Base-by-base conservation (phyloP, 345 rosid genomes). In the Combretum micranthum region DNA sequence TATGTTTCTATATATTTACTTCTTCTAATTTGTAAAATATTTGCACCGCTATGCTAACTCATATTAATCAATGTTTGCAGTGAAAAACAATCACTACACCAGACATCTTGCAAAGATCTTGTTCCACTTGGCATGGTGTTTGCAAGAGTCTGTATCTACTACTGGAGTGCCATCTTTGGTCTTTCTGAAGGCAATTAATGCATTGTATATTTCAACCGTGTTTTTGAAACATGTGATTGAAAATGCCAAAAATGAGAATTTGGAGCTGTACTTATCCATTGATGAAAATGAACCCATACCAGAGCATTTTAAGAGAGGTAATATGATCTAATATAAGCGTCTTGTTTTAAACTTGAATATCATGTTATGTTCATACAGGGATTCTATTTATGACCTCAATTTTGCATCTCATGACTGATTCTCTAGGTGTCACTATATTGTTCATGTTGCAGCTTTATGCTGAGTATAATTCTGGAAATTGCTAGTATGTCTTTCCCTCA, bases 41-140 rank as follows among this genome's bases (percentile, higher is more conserved):
- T 32, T 11, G 5, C 10, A 5, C 10, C 9, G 10, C 6, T 47
- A 43, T 17, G 6, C 15, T 56, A 23, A 44, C 20, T 42, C 13
- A 8, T 50, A 61, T 25, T 3, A 42, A 42, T 50, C n/a, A 2
- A 13, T 15, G 39, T 57, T 53, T 74, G 79, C 87, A 90, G 97
- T 83, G 15, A 81, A 77, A 74, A 90, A 81, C 61, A 90, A 94
- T 61, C 64, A 68, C 48, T 67, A 56, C 65, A 94, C 99, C 6
- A 80, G 91, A 82, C 97, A 94, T 74, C 88, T 94, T 19, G 80
- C 85, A 7, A 94, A 94, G 61, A 75, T 94, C 69, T 78, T 87
- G 81, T 81, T 90, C 71, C 96, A 87, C 75, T 65, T 94, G 14
- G 74, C 84, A 1, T 72, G 80, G 83, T 83, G 86, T 76, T 85